phyloP scores from a whole-genome alignment of 805 yeast genomes.

The Cyberlindnera mrakii region DNA sequence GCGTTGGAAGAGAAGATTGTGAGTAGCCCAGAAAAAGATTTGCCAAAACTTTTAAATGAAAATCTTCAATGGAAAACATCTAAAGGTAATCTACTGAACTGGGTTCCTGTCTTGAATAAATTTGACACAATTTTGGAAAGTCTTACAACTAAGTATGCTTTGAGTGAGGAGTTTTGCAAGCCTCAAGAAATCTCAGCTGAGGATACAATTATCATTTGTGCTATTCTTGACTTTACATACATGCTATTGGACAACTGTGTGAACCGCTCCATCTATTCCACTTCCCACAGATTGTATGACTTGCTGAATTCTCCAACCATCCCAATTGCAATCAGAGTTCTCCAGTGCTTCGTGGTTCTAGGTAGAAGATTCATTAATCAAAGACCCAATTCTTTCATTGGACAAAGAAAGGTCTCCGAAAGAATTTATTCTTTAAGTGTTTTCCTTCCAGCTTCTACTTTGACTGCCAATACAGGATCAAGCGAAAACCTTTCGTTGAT shows the following conservation, averaged over 20 bases:
- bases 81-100: conserved; percentile 62
- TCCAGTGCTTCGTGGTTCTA: conserved; percentile 53
- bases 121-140: conserved; percentile 62
- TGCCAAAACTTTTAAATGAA: conserved; percentile 33
- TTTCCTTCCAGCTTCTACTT: conserved; percentile 44
- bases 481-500: conserved; percentile 38
- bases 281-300: conserved; percentile 52
- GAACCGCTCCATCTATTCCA: conserved; percentile 61
- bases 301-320: conserved; percentile 56
- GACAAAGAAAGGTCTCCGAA: conserved; percentile 22
- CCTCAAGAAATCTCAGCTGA: conserved; percentile 37
- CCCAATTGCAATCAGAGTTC: conserved; percentile 50
- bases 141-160: conserved; percentile 45
- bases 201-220: conserved; percentile 43
- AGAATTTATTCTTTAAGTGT: conserved; percentile 41
- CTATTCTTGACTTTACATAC: conserved; percentile 57
- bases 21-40: conserved; percentile 31
- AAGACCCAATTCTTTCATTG: conserved; percentile 19
- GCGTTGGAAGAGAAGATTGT: conserved; percentile 34
- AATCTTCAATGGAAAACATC: conserved; percentile 54
- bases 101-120: conserved; percentile 72
- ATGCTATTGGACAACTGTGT: conserved; percentile 63
- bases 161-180: conserved; percentile 40
- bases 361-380: conserved; percentile 54
- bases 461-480: conserved; percentile 25